Base-by-base conservation (phyloP, 306 rosid species). In the Acacia crassicarpa region DNA sequence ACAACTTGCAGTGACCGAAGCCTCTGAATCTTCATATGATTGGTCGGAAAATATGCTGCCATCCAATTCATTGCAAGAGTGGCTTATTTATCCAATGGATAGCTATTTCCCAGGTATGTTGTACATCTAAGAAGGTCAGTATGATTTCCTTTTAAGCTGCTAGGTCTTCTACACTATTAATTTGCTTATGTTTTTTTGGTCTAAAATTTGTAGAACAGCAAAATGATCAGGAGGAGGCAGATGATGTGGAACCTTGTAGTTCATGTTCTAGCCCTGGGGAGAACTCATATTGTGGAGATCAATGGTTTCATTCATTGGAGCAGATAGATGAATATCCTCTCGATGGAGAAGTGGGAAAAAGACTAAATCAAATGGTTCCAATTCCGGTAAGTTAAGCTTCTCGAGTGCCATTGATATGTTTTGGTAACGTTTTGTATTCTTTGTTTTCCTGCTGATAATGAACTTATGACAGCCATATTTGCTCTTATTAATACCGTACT, bases 321-420 rank as follows among this genome's bases (percentile, higher is more conserved):
- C 89, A 48, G 93, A 92, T 19, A 40, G 73, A 68, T 38, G 98
- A 92, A 85, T 91, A 88, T 85, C 49, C 88, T 56, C 92, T 95
- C 80, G 98, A 95, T 62, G 68, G 68, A 54, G 98, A 95, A 89
- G 97, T 95, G 43, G 97, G 98, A 33, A 91, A 87, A 91, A 88
- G 96, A 84, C 79, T 95, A 74, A 88, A 89, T 84, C 93, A 92
- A 81, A 92, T 95, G 91, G 90, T 90, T 85, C 92, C 99, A 15
- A 88, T 92, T 73, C 97, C 99, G 68, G 99, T 95, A 82, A 90
- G 98, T 90, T 56, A 61, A 61, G 38, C 72, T 78, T 68, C 49
- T 38, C 49, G 2, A 68, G 27, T 40, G 73, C 27, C 49, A 40
- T 68, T 23, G 25, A 20, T 68, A 23, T 68, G 14, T 38, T 40